phyloP scores from a whole-genome alignment of 257 asterid species.

The Paulownia fortunei region DNA sequence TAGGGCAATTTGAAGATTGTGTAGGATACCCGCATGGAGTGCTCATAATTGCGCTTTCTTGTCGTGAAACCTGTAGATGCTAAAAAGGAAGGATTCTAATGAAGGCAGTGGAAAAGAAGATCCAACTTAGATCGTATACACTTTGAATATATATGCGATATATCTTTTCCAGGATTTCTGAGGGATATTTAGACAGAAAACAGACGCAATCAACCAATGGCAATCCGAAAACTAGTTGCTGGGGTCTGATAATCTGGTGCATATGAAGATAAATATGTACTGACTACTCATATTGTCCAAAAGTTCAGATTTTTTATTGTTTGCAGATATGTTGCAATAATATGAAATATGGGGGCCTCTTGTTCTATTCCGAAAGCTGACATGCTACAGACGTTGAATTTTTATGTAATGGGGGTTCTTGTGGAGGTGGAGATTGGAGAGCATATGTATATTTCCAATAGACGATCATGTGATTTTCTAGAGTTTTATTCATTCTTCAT shows the following conservation, averaged over 20 bases:
- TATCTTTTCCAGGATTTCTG: too few species aligned
- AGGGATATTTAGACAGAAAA: slow-evolving; percentile 23
- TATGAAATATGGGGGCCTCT: background rate
- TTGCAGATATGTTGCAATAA: background rate
- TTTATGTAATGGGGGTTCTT: background rate
- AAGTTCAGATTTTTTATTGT: background rate
- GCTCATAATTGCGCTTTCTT: background rate
- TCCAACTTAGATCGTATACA: slow-evolving; percentile 1
- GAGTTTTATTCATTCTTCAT: too few species aligned
- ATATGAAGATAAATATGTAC: background rate
- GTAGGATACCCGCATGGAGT: background rate
- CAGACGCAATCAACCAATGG: background rate
- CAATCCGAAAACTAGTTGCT: background rate
- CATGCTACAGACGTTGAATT: background rate
- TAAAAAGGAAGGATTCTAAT: background rate
- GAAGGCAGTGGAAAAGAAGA: background rate
- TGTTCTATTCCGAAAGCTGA: background rate
- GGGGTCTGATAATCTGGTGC: background rate
- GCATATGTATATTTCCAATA: too few species aligned
- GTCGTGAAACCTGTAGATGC: background rate
- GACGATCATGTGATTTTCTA: too few species aligned
- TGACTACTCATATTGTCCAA: background rate
- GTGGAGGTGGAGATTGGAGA: too few species aligned
- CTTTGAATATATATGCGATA: background rate
- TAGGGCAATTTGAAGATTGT: background rate